Conservation (phyloP, 768 basidiomycete species). For the Nevesoporus exiguus region DNA sequence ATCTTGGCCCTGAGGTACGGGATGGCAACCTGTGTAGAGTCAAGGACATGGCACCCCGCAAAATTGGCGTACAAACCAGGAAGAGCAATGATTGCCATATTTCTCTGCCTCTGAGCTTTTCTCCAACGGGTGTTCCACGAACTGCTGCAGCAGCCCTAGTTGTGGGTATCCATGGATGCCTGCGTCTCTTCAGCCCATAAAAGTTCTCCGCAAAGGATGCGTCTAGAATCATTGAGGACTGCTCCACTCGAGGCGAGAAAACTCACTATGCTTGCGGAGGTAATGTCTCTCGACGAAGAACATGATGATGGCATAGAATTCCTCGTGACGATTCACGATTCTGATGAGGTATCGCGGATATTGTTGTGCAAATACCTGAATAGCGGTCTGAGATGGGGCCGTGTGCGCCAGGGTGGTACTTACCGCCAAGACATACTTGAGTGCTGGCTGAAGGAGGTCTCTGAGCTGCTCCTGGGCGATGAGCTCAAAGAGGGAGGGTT, state of each 20-base stretch:
- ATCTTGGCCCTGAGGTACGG: constrained; percentile 89
- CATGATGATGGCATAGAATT: constrained; percentile 90
- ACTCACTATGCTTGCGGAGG: constrained; percentile 78
- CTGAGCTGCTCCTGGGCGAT: constrained; percentile 91
- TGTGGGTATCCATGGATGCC: constrained; percentile 66
- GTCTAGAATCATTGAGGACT: constrained; percentile 44
- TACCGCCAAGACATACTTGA: constrained; percentile 92
- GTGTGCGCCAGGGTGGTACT: constrained; percentile 27
- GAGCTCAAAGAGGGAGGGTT: constrained; percentile 86
- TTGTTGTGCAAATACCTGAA: constrained; percentile 88
- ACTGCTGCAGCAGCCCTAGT: constrained; percentile 67
- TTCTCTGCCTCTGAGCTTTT: constrained; percentile 63
- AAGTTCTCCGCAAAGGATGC: constrained; percentile 96
- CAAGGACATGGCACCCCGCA: neutral
- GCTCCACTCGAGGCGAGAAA: neutral
- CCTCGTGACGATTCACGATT: constrained; percentile 92
- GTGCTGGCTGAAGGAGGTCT: constrained; percentile 88
- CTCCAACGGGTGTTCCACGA: constrained; percentile 59
- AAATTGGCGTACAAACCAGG: constrained; percentile 53
- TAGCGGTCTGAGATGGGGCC: neutral
- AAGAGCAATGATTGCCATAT: constrained; percentile 75
- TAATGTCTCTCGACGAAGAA: constrained; percentile 89
- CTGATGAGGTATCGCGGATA: constrained; percentile 91
- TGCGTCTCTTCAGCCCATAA: constrained; percentile 83
- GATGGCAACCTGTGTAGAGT: constrained; percentile 57